Evolutionary conservation across 371 early-diverging fungal species (phyloP), one percentile per base, ranked within the genome.

Genomic region (Hamiltosporidium tvaerminnensis): DNA sequence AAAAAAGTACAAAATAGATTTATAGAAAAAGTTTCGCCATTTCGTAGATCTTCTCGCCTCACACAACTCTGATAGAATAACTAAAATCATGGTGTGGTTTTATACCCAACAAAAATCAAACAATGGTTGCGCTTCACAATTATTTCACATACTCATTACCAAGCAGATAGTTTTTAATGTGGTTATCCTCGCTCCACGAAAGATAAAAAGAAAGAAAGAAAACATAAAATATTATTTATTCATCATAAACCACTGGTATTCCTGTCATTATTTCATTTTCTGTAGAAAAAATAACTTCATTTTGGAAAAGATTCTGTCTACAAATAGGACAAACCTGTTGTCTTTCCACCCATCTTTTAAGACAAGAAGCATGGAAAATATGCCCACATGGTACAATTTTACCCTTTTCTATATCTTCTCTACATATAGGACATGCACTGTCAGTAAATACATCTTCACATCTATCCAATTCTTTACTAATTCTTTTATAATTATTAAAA

Each of bases 251-350:
- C 23, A 44, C 14, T 9, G 44, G 44, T 16, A 50, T 50, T 50
- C 63, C 73, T 44, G 47, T 53, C 23, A 68, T 55, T 2, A 63
- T 34, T 34, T 68, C 69, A 59, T 61, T 39, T 4, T 52, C 66
- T 2, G 37, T 32, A 49, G 49, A 37, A 38, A 67, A 39, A 39
- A 47, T 50, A 41, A 52, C 59, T 44, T 59, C 48, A 32, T 58
- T 47, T 9, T 59, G 35, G 14, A 38, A 34, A 10, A 73, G 49
- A 33, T 10, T 16, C 3, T 34, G 47, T 50, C 75, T 65, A 59
- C 78, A 78, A 49, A 78, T 63, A 7, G 78, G 78, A 55, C 78
- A 78, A 12, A 65, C 64, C 41, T 62, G 65, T 57, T 75, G 72
- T 57, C 71, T 56, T 57, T 78, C 76, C 56, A 69, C 72, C 78